Percentiles rank a stretch among this genome's conserved stretches.
These are phyloP conservation scores for Penicillium silybi DNA, from an alignment of 495 filamentous ascomycete species.

Conservation along the genomic window DNA sequence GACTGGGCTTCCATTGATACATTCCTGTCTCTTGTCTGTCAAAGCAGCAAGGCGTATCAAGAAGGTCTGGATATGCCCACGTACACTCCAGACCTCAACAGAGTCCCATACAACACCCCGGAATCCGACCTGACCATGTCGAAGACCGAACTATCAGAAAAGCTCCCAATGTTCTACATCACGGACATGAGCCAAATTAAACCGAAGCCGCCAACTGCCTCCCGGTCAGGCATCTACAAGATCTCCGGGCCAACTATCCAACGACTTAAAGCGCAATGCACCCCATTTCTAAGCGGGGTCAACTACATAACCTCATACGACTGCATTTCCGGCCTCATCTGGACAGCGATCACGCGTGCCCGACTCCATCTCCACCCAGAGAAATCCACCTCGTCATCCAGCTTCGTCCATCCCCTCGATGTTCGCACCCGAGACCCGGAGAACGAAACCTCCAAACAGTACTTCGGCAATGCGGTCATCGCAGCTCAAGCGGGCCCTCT, in stretches of 20 bases:
- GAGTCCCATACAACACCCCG: conserved; percentile 16
- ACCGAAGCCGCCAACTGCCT: conserved; percentile 3
- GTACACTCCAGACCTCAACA: conserved; percentile 19
- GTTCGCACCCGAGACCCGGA: conserved; percentile 20
- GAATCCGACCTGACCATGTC: neutral
- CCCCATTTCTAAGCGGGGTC: conserved; percentile 5
- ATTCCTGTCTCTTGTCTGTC: conserved; percentile 23
- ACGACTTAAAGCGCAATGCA: conserved; percentile 15
- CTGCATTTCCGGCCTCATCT: conserved; percentile 23
- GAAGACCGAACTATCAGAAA: conserved; percentile 9
- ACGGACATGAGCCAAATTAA: conserved; percentile 17
- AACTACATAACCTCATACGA: conserved; percentile 26
- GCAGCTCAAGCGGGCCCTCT: conserved; percentile 14
- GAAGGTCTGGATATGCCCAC: conserved; percentile 11
- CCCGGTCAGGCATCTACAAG: conserved; percentile 14
- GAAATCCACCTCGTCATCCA: conserved; percentile 3
- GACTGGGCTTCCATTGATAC: conserved; percentile 26
- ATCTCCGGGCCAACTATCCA: conserved; percentile 12
- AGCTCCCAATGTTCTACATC: conserved; percentile 11
- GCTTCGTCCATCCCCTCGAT: conserved; percentile 22
- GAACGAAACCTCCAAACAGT: conserved; percentile 12
- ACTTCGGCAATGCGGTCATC: conserved; percentile 26
- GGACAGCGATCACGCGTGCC: conserved; percentile 18
- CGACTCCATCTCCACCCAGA: conserved; percentile 16
- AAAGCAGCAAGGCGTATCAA: conserved; percentile 17